phyloP scores from a whole-genome alignment of 345 rosid species.

The Murraya paniculata region DNA sequence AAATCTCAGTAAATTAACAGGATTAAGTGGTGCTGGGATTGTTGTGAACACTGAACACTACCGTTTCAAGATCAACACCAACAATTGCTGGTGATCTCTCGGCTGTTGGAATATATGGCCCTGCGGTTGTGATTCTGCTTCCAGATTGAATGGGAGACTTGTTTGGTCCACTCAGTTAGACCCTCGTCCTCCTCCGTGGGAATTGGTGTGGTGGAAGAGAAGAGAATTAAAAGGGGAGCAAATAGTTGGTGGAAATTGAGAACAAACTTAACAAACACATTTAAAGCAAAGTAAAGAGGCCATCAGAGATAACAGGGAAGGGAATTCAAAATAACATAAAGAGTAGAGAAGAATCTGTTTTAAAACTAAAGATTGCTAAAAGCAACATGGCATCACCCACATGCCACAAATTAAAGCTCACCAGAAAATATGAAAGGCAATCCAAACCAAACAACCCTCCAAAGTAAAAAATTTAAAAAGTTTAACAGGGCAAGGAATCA shows the following conservation, averaged over 20 bases:
- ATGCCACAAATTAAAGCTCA: neutral
- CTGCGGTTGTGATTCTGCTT: conserved; percentile 44
- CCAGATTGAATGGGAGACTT: conserved; percentile 29
- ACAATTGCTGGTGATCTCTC: conserved; percentile 30
- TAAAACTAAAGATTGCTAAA: neutral
- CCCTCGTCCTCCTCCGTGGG: conserved; percentile 23
- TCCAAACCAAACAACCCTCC: neutral
- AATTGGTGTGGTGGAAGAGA: too few relatives aligned
- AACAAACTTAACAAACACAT: conserved; percentile 18
- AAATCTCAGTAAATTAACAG: too few relatives aligned
- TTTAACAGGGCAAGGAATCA: neutral
- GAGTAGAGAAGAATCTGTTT: too few relatives aligned
- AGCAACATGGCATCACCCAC: neutral
- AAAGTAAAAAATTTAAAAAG: neutral
- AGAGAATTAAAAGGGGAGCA: conserved; percentile 21
- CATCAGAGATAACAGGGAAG: neutral
- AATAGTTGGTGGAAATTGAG: conserved; percentile 15
- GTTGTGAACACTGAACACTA: conserved; percentile 24
- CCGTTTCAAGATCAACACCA: conserved; percentile 45
- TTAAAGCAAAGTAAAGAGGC: conserved; percentile 13
- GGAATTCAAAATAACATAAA: neutral
- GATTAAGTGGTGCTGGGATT: conserved; percentile 5
- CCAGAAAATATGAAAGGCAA: neutral
- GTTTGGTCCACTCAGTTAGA: conserved; percentile 44
- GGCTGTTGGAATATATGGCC: conserved; percentile 40